These are phyloP conservation scores for Hypoxylon sp. DNA, from an alignment of 2,329 filamentous ascomycete species.

Conservation along the genomic window DNA sequence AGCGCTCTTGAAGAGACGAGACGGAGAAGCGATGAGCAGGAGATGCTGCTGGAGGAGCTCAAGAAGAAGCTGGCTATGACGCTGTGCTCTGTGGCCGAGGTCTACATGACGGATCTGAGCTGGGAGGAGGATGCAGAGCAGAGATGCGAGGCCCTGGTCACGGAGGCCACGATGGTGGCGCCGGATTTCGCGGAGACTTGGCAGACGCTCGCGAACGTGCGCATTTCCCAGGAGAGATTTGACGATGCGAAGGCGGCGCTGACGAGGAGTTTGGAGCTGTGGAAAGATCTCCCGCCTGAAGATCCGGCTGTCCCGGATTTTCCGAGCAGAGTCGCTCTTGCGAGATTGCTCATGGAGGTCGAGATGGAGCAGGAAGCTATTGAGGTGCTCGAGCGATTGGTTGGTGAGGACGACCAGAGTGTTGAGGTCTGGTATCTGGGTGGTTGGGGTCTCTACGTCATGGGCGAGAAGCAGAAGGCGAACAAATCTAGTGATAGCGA, in stretches of 20 bases:
- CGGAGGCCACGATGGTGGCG: conserved; percentile 88
- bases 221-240: conserved; percentile 85
- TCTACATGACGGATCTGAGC: conserved; percentile 98
- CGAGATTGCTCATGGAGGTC: conserved; percentile 90
- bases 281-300: conserved; percentile 82
- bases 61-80: conserved; percentile 87
- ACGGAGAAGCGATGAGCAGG: conserved; percentile 54
- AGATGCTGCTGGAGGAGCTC: conserved; percentile 72
- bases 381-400: conserved; percentile 84
- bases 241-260: conserved; percentile 88
- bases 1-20: conserved; percentile 69
- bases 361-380: conserved; percentile 88
- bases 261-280: conserved; percentile 82
- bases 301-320: conserved; percentile 86
- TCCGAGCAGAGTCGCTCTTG: conserved; percentile 84
- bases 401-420: conserved; percentile 91
- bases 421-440: conserved; percentile 98
- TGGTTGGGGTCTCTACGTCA: conserved; percentile 89
- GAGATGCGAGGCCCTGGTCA: conserved; percentile 88
- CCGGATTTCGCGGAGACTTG: conserved; percentile 89
- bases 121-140: conserved; percentile 93
- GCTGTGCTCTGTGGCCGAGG: conserved; percentile 94
- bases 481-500: conserved; percentile 59
- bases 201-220: conserved; percentile 93
- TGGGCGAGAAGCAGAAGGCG: conserved; percentile 76